Percentiles rank a stretch among this genome's conserved stretches.
Conservation (phyloP, 23 red algal genomes). For the Gracilaria vermiculophylla region DNA sequence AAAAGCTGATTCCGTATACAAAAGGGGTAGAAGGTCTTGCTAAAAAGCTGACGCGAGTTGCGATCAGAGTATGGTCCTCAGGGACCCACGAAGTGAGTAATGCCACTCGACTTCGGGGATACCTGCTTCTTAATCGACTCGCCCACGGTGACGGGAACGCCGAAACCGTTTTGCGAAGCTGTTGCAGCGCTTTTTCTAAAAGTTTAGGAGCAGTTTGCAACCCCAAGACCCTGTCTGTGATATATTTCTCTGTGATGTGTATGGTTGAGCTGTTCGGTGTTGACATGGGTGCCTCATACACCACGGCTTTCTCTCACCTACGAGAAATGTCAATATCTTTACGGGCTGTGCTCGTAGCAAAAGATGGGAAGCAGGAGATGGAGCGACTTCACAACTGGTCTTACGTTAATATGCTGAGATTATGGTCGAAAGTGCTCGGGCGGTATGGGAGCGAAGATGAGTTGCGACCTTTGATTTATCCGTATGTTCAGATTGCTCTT, state of each 20-base stretch:
- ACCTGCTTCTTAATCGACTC: slow-evolving; percentile 49
- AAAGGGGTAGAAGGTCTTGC: slow-evolving; percentile 17
- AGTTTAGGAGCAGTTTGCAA: slow-evolving; percentile 30
- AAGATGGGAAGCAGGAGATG: slow-evolving; percentile 41
- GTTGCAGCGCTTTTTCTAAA: slow-evolving; percentile 24
- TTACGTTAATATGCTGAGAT: slow-evolving; percentile 64
- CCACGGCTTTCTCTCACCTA: slow-evolving; percentile 62
- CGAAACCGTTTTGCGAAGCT: slow-evolving; percentile 51
- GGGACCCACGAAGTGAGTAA: slow-evolving; percentile 26
- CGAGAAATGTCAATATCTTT: slow-evolving; percentile 72
- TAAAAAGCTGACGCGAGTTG: slow-evolving; percentile 26
- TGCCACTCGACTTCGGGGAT: slow-evolving; percentile 56
- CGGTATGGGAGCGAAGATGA: slow-evolving; percentile 48
- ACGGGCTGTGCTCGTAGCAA: slow-evolving; percentile 53
- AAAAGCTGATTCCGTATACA: slow-evolving; percentile 53
- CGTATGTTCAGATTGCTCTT: slow-evolving; percentile 72
- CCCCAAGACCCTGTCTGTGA: slow-evolving; percentile 40
- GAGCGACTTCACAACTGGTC: slow-evolving; percentile 73
- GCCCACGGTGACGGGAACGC: slow-evolving; percentile 44
- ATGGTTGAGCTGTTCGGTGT: slow-evolving; percentile 72
- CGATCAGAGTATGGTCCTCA: slow-evolving; percentile 58
- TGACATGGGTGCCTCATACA: slow-evolving; percentile 78
- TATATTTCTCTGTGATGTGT: slow-evolving; percentile 59
- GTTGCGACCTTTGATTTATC: slow-evolving; percentile 76
- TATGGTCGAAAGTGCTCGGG: slow-evolving; percentile 69